Conservation (phyloP, 345 rosid genomes). For the Arabidopsis suecica region DNA sequence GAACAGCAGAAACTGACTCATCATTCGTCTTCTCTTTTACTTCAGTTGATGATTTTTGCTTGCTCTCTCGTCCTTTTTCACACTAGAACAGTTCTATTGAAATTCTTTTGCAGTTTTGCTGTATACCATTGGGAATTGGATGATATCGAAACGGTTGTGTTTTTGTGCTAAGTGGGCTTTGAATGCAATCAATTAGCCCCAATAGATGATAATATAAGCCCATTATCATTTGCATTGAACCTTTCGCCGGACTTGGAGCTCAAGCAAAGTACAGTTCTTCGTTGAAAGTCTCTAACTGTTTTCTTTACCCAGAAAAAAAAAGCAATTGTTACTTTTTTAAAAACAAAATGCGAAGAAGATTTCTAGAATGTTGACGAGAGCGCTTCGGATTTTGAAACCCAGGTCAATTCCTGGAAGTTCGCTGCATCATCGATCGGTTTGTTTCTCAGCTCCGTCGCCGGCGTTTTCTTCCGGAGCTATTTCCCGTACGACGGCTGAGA, state of each 20-base stretch:
- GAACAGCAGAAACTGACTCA: slow-evolving; percentile 18
- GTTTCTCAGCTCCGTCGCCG: slow-evolving; percentile 32
- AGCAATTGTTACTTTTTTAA: neutral
- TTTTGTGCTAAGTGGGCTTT: too few species aligned
- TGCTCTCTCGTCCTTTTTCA: too few species aligned
- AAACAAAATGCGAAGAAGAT: slow-evolving; percentile 14
- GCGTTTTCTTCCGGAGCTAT: slow-evolving; percentile 40
- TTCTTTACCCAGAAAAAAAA: slow-evolving; percentile 5
- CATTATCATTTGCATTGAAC: neutral
- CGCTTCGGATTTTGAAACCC: slow-evolving; percentile 40
- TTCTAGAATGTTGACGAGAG: slow-evolving; percentile 39
- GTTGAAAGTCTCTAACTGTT: slow-evolving; percentile 4
- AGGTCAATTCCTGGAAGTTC: slow-evolving; percentile 18
- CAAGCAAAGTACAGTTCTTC: slow-evolving; percentile 42
- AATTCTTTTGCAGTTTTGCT: too few species aligned
- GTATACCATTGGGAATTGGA: neutral
- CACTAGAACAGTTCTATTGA: neutral
- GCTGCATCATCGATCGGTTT: slow-evolving; percentile 24
- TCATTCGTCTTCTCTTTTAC: slow-evolving; percentile 21
- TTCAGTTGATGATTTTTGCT: neutral
- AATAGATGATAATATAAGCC: neutral
- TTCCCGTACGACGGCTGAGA: slow-evolving; percentile 47
- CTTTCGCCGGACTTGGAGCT: slow-evolving; percentile 43
- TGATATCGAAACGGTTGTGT: neutral
- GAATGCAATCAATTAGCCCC: neutral